Base-by-base conservation (phyloP, 2,329 filamentous ascomycete genomes). In the Talaromyces funiculosus region DNA sequence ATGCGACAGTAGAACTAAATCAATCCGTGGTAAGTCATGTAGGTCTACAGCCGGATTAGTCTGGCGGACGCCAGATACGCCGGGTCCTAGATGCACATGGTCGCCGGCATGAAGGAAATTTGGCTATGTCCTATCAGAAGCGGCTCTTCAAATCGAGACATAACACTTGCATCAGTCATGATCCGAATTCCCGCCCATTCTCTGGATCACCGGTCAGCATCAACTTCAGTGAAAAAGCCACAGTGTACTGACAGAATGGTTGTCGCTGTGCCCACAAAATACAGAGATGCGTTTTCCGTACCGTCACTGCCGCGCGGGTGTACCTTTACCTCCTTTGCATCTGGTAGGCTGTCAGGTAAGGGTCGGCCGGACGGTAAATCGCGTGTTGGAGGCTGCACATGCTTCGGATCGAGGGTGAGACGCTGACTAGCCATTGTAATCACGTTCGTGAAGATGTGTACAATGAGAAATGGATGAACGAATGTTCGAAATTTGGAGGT, bases 41-140 rank as follows among this genome's bases (percentile, higher is more conserved):
- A 88, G 68, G 60, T 86, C 81, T 16, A 88, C 76, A 0, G 83
- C 83, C 22, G 85, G 85, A 63, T 88, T 81, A 0, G 82, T 87
- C 24, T 72, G 70, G 1, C 85, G 77, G 24, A 76, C 77, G 0
- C 77, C 81, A 2, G 78, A 82, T 1, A 88, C 84, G 0, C 85
- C 85, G 0, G 86, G 85, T 0, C 85, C 86, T 1, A 88, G 79
- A 68, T 88, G 85, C 8, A 88, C 84, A 65, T 88, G 83, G 66
- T 87, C 84, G 33, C 85, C 85, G 1, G 81, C 80, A 66, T 87
- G 86, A 0, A 89, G 78, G 71, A 89, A 88, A 71, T 87, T 87
- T 8, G 84, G 83, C 68, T 83, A 22, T 3, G 33, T 14, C 14
- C n/a, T 54, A 18, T 60, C 20, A 54, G 31, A 22, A 57, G 6